A percentile compares a stretch with the other conserved stretches of the same genome.
Conservation (phyloP, 192 early-diverging fungal species). For the Glomus cerebriforme region DNA sequence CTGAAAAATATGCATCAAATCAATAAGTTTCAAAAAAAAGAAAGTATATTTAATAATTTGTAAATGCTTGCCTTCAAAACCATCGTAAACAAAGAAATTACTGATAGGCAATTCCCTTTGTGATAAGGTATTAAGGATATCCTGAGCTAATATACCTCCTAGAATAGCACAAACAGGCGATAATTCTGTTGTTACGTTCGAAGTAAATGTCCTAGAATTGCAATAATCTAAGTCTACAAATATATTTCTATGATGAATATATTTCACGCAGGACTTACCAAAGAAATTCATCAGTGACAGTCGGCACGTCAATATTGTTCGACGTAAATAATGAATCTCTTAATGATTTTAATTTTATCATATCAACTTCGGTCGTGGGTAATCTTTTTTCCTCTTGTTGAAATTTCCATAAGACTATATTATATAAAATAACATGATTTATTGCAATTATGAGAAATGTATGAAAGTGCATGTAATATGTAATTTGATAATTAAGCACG, state of each 20-base stretch:
- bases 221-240: background rate
- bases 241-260: background rate
- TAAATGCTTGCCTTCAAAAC: slow-evolving; percentile 52
- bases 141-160: slow-evolving; percentile 87
- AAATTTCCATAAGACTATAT: slow-evolving; percentile 40
- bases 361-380: slow-evolving; percentile 26
- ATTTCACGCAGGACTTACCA: slow-evolving; percentile 35
- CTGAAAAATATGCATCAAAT: background rate
- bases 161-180: slow-evolving; percentile 81
- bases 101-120: slow-evolving; percentile 79
- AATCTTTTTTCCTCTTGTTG: slow-evolving; percentile 31
- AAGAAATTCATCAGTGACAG: slow-evolving; percentile 50
- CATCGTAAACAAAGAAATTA: slow-evolving; percentile 81
- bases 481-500: background rate
- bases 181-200: slow-evolving; percentile 64
- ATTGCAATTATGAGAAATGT: background rate
- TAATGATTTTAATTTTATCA: slow-evolving; percentile 32
- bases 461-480: background rate
- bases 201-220: slow-evolving; percentile 49
- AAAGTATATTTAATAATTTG: background rate
- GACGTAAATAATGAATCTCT: slow-evolving; percentile 41
- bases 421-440: background rate
- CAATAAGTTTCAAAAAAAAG: background rate
- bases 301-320: slow-evolving; percentile 33
- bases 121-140: slow-evolving; percentile 84